Evolutionary conservation across 345 rosid species (phyloP).

Genomic region (Eucalyptus lansdowneana): DNA sequence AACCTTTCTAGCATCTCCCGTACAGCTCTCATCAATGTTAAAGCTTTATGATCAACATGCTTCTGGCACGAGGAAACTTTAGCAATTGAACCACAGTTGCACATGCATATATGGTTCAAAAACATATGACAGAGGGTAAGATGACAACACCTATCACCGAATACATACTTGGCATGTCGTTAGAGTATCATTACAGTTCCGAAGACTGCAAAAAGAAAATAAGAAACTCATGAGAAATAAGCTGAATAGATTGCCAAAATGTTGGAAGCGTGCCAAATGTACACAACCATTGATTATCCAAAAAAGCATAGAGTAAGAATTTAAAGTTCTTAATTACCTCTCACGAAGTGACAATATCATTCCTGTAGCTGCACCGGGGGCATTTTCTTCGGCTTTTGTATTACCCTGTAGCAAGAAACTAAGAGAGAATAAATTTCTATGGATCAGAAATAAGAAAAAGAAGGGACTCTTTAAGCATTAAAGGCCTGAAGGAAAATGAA

Average conservation of each 20-base stretch:
- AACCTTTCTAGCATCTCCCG: background rate
- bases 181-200: conserved; percentile 59
- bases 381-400: conserved; percentile 66
- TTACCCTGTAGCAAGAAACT: conserved; percentile 24
- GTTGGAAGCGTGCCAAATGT: background rate
- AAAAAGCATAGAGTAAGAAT: background rate
- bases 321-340: conserved; percentile 30
- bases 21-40: background rate
- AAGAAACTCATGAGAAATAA: background rate
- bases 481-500: background rate
- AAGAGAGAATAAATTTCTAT: background rate
- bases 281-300: background rate
- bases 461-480: background rate
- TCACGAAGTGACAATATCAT: conserved; percentile 87
- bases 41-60: background rate
- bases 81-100: background rate
- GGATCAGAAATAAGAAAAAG: background rate
- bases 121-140: background rate
- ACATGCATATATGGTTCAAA: background rate
- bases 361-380: conserved; percentile 65
- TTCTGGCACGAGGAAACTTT: background rate
- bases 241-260: background rate
- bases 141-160: background rate
- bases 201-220: conserved; percentile 41
- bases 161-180: conserved; percentile 61